Evolutionary conservation across 2,329 filamentous ascomycete species (phyloP), one percentile per base, ranked within the genome.

Genomic region (Diplodia sapinea): DNA sequence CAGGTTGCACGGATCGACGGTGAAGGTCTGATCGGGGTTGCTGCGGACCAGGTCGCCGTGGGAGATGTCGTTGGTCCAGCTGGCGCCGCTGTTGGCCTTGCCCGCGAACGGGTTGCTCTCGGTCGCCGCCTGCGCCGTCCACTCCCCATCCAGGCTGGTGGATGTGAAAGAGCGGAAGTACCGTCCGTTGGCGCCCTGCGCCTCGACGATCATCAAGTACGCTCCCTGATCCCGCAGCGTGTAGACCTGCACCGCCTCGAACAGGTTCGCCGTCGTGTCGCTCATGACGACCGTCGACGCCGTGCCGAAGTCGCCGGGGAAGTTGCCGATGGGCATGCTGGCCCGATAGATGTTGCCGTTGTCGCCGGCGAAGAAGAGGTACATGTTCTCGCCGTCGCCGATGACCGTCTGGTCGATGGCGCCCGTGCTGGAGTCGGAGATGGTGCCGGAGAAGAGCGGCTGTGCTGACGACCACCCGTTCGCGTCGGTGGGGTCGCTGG

Each of bases 131-230:
- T 89, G 84, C 11, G 82, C 70, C 0, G 86, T 88, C 88, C 88
- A 91, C 4, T 75, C 63, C 9, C 88, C 88, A 47, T 75, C 73
- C 9, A 90, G 81, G 72, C 80, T 85, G 52, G 79, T 82, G 15
- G 88, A 85, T 0, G 87, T 89, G 80, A 87, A 90, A 0, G 87
- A 89, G 68, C 88, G 87, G 84, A 90, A 90, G 77, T 86, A 91
- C 2, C 88, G 83, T 0, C 88, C 88, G 38, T 82, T 77, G 0
- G 76, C 47, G 0, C 88, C 88, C 52, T 86, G 84, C 0, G 86
- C 81, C 76, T 91, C 88, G 40, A 90, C 87, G n/a, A 90, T 83
- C 86, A 90, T 89, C 67, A 90, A 84, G 76, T 90, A 90, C 70
- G 83, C 77, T 70, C 80, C 81, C 71, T 84, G 80, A 33, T 84